Evolutionary conservation across 495 filamentous ascomycete genomes (phyloP).

Genomic region (Penicillium flavigenum): DNA sequence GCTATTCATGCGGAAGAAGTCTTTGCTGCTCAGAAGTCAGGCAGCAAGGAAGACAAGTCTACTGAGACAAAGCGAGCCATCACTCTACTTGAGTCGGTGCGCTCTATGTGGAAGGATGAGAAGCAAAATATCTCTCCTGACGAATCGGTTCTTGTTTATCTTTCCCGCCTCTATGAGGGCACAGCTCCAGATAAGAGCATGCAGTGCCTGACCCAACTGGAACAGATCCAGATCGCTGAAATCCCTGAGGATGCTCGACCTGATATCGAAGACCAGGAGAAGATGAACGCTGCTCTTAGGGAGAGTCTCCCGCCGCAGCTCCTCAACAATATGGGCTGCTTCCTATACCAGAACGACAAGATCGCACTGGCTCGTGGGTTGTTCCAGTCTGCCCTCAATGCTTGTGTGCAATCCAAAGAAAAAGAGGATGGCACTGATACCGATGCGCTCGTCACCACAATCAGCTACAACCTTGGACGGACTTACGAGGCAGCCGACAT

Average conservation of each 20-base stretch:
- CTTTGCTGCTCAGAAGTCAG: constrained; percentile 69
- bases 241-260: constrained; percentile 67
- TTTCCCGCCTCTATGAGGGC: constrained; percentile 84
- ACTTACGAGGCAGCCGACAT: constrained; percentile 85
- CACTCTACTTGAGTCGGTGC: constrained; percentile 73
- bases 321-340: constrained; percentile 95
- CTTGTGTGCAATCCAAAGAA: constrained; percentile 72
- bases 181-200: constrained; percentile 86
- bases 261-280: constrained; percentile 62
- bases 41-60: constrained; percentile 82
- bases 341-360: constrained; percentile 84
- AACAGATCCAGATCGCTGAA: constrained; percentile 77
- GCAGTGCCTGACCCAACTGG: constrained; percentile 84
- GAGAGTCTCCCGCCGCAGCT: constrained; percentile 83
- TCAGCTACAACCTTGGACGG: constrained; percentile 95
- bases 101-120: constrained; percentile 86
- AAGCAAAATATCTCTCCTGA: constrained; percentile 79
- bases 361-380: constrained; percentile 75
- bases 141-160: constrained; percentile 84
- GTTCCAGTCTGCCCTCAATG: constrained; percentile 83
- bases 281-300: constrained; percentile 58
- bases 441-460: constrained; percentile 87
- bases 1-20: constrained; percentile 92
- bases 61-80: constrained; percentile 81
- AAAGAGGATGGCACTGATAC: constrained; percentile 64